Base-by-base conservation (phyloP, 768 basidiomycete species). In the Dioszegia crocea region DNA sequence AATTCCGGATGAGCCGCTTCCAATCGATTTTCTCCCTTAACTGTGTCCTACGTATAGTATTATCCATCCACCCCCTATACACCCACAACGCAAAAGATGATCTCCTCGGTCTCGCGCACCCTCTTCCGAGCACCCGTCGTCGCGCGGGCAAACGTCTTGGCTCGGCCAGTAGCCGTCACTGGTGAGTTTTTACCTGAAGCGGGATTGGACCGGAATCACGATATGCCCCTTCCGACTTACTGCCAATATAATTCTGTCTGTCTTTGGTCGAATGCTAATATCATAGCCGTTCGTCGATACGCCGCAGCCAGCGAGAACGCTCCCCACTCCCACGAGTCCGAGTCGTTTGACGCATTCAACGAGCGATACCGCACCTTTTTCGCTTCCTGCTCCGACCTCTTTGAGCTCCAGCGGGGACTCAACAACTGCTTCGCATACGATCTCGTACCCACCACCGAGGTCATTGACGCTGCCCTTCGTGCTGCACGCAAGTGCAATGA, bases 391-490 rank as follows among this genome's bases (percentile, higher is more conserved):
- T 86, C 91, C 74, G 96, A 99, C 80, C 84, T 97, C 58, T 99
- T 99, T 76, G 96, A 99, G 82, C 88, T 99, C 64, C 94, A 99
- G 80, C 89, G 96, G 50, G 96, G 96, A 38, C 82, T 99, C 71
- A 98, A 99, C 83, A 99, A 99, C 83, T 97, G 93, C 81, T 99
- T 99, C 77, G 90, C 96, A 2, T 94, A 98, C 78, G 96, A 99
- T 78, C 84, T 78, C 31, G 71, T 78, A 26, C 77, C 77, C 21
- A 64, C 63, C 16, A 67, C 72, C 21, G 63, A 65, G 23, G 75
- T 78, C 41, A 68, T 78, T 59, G 70, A 69, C 33, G 74, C 73
- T 19, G 77, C 75, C 19, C 69, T 78, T 29, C 57, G 60, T 45
- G 62, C 64, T 8, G 64, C 73, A 44, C 62, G 96, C 65, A 85